phyloP scores from a whole-genome alignment of 148 eudicot genomes.

The Chenopodium suecicum region DNA sequence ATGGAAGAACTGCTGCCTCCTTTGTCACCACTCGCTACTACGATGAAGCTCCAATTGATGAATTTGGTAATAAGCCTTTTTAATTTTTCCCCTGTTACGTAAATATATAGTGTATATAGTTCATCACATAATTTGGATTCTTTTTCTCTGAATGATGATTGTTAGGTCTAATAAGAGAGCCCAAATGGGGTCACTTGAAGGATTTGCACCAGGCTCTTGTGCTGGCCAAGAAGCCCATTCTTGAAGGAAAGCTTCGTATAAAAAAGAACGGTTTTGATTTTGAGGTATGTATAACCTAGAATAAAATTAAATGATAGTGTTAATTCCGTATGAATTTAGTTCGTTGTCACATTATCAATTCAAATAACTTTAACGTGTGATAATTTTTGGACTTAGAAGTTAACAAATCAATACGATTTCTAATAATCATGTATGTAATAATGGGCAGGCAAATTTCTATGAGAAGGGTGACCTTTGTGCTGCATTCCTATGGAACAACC shows the following conservation, averaged over 20 bases:
- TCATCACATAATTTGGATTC: neutral
- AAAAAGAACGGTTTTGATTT: conserved; percentile 23
- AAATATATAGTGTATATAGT: neutral
- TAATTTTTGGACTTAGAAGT: no score
- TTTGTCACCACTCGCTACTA: conserved; percentile 88
- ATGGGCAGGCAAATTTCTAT: conserved; percentile 44
- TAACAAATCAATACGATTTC: neutral
- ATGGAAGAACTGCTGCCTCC: conserved; percentile 65
- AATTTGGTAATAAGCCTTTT: conserved; percentile 53
- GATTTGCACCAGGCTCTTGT: conserved; percentile 71
- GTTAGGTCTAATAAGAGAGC: conserved; percentile 67
- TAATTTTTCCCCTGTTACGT: neutral
- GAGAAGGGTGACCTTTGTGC: conserved; percentile 65
- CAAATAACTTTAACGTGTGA: no score
- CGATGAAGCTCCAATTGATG: conserved; percentile 96
- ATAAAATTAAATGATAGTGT: no score
- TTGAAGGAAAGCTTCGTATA: conserved; percentile 42
- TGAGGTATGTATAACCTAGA: conserved; percentile 55
- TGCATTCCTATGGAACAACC: conserved; percentile 73
- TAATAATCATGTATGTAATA: conserved; percentile 1
- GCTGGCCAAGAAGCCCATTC: conserved; percentile 54
- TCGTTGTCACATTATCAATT: neutral
- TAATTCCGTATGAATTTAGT: neutral
- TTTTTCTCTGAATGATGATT: neutral
- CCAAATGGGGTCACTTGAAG: conserved; percentile 77